Evolutionary conservation across 2,329 filamentous ascomycete species (phyloP).

Genomic region (Arachnopeziza araneosa): DNA sequence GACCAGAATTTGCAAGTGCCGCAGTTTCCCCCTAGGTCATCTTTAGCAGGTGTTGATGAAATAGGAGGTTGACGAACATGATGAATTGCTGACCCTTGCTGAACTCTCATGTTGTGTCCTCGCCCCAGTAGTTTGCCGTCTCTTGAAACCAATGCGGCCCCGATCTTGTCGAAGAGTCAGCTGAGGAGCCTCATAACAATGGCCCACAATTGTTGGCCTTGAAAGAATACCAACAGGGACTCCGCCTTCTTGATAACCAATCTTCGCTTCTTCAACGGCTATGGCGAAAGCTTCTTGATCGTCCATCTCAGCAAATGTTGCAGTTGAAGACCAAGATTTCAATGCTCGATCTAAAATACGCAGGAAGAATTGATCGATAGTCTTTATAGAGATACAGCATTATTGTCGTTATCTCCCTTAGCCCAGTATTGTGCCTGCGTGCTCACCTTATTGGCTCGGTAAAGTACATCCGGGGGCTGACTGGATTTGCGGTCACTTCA

Average conservation of each 20-base stretch:
- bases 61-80: constrained; percentile 46
- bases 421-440: too few species aligned
- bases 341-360: too few species aligned
- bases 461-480: too few species aligned
- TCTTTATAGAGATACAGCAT: too few species aligned
- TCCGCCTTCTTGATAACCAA: constrained; percentile 42
- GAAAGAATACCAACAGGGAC: constrained; percentile 36
- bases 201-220: neutral
- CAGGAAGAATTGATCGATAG: too few species aligned
- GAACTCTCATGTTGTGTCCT: constrained; percentile 72
- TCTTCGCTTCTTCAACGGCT: constrained; percentile 42
- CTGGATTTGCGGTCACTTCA: too few species aligned
- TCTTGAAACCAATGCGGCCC: constrained; percentile 56
- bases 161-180: constrained; percentile 37
- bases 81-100: constrained; percentile 64
- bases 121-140: constrained; percentile 65
- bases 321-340: too few species aligned
- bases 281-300: constrained; percentile 39
- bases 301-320: constrained; percentile 30
- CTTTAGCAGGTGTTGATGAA: neutral
- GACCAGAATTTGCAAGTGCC: constrained; percentile 67
- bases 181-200: neutral
- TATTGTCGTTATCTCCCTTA: too few species aligned
- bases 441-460: too few species aligned
- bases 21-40: constrained; percentile 62